phyloP scores from a whole-genome alignment of 73 alveolate species.

The Stentor coeruleus region DNA sequence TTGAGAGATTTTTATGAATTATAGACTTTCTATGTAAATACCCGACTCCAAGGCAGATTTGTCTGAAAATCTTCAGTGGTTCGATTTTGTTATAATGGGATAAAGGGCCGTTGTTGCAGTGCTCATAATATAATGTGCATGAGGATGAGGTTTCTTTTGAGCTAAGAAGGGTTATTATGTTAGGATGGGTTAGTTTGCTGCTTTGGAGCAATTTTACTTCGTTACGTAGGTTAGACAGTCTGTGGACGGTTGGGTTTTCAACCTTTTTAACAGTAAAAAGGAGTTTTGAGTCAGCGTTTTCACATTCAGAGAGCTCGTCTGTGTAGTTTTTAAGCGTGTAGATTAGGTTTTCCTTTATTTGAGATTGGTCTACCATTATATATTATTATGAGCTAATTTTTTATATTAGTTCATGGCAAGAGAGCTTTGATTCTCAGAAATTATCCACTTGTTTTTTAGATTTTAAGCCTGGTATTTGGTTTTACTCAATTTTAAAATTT shows the following conservation, averaged over 20 bases:
- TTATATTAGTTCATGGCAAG: too few relatives aligned
- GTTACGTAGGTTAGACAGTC: neutral
- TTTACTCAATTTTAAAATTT: too few relatives aligned
- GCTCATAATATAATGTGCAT: neutral
- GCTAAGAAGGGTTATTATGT: neutral
- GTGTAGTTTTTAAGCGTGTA: too few relatives aligned
- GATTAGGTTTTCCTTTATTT: too few relatives aligned
- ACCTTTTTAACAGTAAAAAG: neutral
- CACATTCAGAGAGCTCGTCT: neutral
- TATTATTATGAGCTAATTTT: too few relatives aligned
- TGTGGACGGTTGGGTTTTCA: neutral
- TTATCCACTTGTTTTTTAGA: too few relatives aligned
- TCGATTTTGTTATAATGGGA: neutral
- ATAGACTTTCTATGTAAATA: neutral
- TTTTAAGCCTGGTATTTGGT: too few relatives aligned
- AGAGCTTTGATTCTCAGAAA: too few relatives aligned
- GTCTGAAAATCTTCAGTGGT: neutral
- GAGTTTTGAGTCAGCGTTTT: neutral
- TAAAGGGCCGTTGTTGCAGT: conserved; percentile 11
- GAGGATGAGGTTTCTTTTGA: conserved; percentile 3
- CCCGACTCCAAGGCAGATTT: neutral
- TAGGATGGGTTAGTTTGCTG: conserved; percentile 4
- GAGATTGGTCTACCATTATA: too few relatives aligned
- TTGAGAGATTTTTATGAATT: conserved; percentile 3
- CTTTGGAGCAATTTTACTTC: neutral